Base-by-base conservation (phyloP, 164 flowering plant species). In the Taxillus chinensis region DNA sequence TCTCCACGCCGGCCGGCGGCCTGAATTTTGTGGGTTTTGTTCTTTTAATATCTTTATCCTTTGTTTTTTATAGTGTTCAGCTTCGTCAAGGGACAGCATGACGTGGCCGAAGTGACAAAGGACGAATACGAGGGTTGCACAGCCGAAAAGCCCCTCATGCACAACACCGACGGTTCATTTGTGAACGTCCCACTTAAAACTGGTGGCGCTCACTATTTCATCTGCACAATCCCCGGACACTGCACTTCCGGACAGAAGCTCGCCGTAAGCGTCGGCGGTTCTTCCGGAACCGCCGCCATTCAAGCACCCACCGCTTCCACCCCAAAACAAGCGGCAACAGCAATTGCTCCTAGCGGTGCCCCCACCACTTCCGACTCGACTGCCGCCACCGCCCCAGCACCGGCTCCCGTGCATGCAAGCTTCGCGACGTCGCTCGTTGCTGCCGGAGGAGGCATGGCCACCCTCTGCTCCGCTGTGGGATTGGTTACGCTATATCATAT, bases 181-280 rank as follows among this genome's bases (percentile, higher is more conserved):
- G 46, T 43, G 46, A 43, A 43, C 46, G 10, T 43, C 48, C 8
- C 58, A 8, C 55, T 66, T 9, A 49, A 7, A 4, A 14, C 63
- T 7, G 39, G 49, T 17, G 68, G 68, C 38, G 8, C 39, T 1
- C 57, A 59, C 63, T 66, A 48, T 37, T 66, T 8, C 58, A 39
- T 66, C 38, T 59, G 68, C 58, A 51, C 57, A 10, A 4, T 66
- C 16, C 49, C 39, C 37, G 4, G 48, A 5, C 68, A 66, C 59
- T 66, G 68, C 38, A 7, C 4, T 7, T 2, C 9, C 7, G 68
- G 68, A 9, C 68, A 66, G 27, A 66, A 66, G 43, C 12, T 61
- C 11, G 41, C 41, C 41, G 39, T 61, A 41, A 48, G 9, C 54
- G 63, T 27, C 40, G 1, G 39, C 46, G 17, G 57, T 14, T 8